These are phyloP conservation scores for Choiromyces venosus DNA, from an alignment of 495 filamentous ascomycete species.

Conservation along the genomic window DNA sequence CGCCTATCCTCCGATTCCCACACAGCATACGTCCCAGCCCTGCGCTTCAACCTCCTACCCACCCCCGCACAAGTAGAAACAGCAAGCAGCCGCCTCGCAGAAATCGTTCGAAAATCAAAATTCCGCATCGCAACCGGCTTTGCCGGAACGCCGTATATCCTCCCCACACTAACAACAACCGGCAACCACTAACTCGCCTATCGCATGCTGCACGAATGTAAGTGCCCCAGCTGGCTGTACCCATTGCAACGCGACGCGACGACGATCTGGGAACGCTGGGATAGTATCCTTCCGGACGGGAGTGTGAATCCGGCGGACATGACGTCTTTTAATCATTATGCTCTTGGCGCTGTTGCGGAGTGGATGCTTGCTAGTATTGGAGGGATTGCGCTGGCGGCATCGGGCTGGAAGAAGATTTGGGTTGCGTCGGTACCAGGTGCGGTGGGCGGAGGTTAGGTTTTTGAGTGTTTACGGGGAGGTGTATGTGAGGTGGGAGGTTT, in stretches of 20 bases:
- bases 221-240: slow-evolving; percentile 51
- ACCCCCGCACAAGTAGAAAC: slow-evolving; percentile 41
- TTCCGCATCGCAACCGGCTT: slow-evolving; percentile 54
- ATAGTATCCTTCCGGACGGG: slow-evolving; percentile 51
- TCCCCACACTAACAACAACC: slow-evolving; percentile 45
- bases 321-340: slow-evolving; percentile 56
- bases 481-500: slow-evolving; percentile 31
- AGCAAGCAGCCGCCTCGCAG: slow-evolving; percentile 43
- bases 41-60: slow-evolving; percentile 48
- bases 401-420: slow-evolving; percentile 43
- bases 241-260: slow-evolving; percentile 52
- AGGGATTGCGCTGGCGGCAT: slow-evolving; percentile 40
- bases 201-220: slow-evolving; percentile 45
- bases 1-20: slow-evolving; percentile 49
- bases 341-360: slow-evolving; percentile 46
- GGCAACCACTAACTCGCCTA: slow-evolving; percentile 42
- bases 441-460: slow-evolving; percentile 37
- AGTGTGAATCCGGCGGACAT: slow-evolving; percentile 51
- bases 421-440: slow-evolving; percentile 41
- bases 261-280: slow-evolving; percentile 57
- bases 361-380: slow-evolving; percentile 43
- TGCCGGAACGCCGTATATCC: slow-evolving; percentile 51
- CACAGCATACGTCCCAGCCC: slow-evolving; percentile 47
- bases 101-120: slow-evolving; percentile 44
- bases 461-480: slow-evolving; percentile 39